A percentile compares a stretch with the other conserved stretches of the same genome.
phyloP scores from a whole-genome alignment of 352 stramenopile genomes.

The Pythium rishiriense region DNA sequence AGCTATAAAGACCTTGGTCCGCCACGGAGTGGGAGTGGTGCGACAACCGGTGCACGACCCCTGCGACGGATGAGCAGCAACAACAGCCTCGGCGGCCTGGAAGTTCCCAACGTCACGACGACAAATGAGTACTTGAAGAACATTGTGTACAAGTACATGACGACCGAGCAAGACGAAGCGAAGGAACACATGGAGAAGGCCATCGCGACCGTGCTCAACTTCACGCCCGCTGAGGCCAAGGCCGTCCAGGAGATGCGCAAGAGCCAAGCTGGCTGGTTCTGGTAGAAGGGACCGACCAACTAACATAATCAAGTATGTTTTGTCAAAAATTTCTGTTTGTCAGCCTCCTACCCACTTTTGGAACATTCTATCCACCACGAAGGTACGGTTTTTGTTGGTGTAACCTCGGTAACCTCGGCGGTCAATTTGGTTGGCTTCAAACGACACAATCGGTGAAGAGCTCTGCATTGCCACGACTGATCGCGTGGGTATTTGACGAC shows the following conservation, averaged over 20 bases:
- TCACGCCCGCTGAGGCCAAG: slow-evolving; percentile 64
- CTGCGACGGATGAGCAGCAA: slow-evolving; percentile 77
- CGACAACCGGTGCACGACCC: slow-evolving; percentile 27
- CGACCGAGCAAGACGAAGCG: slow-evolving; percentile 76
- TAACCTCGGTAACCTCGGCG: slow-evolving; percentile 13
- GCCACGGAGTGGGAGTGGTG: slow-evolving; percentile 15
- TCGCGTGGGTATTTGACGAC: not conserved
- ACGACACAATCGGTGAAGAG: slow-evolving; percentile 26
- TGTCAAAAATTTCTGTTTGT: slow-evolving; percentile 5
- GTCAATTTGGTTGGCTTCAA: slow-evolving; percentile 29
- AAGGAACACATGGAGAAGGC: slow-evolving; percentile 90
- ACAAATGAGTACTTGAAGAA: slow-evolving; percentile 91
- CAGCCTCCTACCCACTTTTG: slow-evolving; percentile 3
- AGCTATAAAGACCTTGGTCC: slow-evolving; percentile 44
- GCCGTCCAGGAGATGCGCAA: slow-evolving; percentile 66
- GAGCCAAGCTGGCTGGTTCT: slow-evolving; percentile 63
- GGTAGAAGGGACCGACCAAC: slow-evolving; percentile 28
- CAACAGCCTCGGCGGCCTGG: slow-evolving; percentile 77
- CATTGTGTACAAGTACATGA: slow-evolving; percentile 92
- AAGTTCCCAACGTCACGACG: slow-evolving; percentile 75
- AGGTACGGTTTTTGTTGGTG: not conserved
- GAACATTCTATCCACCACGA: not conserved
- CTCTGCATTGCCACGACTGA: not conserved
- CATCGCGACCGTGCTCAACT: slow-evolving; percentile 87
- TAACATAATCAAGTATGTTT: slow-evolving; percentile 8